phyloP scores from a whole-genome alignment of 257 asterid genomes.

The Anisodus acutangulus region DNA sequence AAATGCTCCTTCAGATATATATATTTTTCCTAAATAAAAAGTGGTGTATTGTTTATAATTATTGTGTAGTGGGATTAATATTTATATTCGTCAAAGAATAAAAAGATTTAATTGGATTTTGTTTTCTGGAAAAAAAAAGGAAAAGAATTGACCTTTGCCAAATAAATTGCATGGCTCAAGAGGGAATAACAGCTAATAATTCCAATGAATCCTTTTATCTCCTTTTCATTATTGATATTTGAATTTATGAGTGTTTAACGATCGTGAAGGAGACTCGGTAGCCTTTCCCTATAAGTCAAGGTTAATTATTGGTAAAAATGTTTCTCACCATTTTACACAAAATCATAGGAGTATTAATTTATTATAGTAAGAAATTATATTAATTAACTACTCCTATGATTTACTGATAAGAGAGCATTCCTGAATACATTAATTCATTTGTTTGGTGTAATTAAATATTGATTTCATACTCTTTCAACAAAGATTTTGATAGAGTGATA shows the following conservation, averaged over 20 bases:
- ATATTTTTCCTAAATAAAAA: neutral
- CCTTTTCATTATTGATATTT: neutral
- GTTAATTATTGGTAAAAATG: neutral
- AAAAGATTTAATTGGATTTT: neutral
- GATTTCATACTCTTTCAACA: no score
- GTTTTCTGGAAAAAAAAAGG: neutral
- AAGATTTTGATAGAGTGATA: no score
- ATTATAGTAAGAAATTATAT: no score
- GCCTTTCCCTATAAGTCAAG: neutral
- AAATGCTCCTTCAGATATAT: neutral
- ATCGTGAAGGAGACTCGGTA: constrained; percentile 9
- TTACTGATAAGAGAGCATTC: no score
- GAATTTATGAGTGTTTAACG: constrained; percentile 8
- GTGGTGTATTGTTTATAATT: neutral
- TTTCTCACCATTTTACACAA: no score
- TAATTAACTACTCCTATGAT: no score
- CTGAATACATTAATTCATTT: no score
- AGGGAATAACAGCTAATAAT: neutral
- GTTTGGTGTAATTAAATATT: no score
- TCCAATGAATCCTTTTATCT: neutral
- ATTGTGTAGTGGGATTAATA: neutral
- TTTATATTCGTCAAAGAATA: neutral
- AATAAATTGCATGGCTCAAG: neutral
- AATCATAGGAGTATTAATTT: no score
- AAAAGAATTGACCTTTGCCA: neutral